Evolutionary conservation across 73 alveolate genomes (phyloP).

Genomic region (Paraurostyla sp.): DNA sequence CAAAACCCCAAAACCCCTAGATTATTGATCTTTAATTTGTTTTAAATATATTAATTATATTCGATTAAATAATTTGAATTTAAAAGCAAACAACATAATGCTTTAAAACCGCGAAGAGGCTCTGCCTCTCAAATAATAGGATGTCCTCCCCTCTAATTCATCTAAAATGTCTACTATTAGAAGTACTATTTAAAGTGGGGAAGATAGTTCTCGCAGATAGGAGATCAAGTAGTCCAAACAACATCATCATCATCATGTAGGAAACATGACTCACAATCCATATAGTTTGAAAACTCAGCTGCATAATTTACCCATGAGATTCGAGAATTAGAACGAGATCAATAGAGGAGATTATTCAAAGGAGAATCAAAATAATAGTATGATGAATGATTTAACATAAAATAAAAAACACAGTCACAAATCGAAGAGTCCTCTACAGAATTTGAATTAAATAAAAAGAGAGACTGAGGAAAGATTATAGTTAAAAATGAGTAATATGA

Average conservation of each 20-base stretch:
- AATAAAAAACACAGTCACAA: not conserved
- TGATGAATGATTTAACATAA: not conserved
- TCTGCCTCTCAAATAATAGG: not conserved
- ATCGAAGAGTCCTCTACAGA: not conserved
- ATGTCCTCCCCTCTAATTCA: not conserved
- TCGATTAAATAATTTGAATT: no score
- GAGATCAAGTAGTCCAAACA: no score
- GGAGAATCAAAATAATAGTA: not conserved
- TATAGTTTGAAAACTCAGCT: no score
- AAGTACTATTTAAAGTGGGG: no score
- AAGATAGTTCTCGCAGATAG: no score
- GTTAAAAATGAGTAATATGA: not conserved
- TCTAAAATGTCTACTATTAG: not conserved
- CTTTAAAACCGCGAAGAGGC: conserved; percentile 1
- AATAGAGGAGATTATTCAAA: not conserved
- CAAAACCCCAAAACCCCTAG: no score
- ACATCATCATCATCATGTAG: no score
- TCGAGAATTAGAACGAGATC: no score
- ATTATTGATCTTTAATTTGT: no score
- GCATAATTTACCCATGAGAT: no score
- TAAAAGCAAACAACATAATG: not conserved
- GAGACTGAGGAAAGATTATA: not conserved
- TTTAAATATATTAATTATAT: no score
- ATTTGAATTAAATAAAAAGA: not conserved
- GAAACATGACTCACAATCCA: no score